A percentile compares a stretch with the other conserved stretches of the same genome.
phyloP scores from a whole-genome alignment of 2,329 filamentous ascomycete genomes.

The Colletotrichum chrysophilum region DNA sequence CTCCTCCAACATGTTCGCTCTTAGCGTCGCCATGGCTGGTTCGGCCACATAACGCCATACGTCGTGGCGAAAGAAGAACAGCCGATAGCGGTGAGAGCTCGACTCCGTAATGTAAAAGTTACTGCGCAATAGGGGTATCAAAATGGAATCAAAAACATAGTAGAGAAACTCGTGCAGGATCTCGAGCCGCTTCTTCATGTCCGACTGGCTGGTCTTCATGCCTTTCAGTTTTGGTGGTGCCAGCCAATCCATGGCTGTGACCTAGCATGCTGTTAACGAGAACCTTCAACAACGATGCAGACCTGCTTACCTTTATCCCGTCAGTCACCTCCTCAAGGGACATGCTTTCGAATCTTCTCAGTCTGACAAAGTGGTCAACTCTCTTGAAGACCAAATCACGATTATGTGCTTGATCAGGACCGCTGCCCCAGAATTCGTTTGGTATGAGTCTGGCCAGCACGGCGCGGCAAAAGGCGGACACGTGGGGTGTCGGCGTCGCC shows the following conservation, averaged over 20 bases:
- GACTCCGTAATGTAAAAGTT: conserved; percentile 98
- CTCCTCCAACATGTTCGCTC: conserved; percentile 78
- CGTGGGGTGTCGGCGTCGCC: conserved; percentile 69
- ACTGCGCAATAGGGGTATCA: conserved; percentile 84
- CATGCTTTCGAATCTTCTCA: conserved; percentile 83
- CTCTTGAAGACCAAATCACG: conserved; percentile 64
- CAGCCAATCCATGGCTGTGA: conserved; percentile 77
- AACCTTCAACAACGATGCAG: not conserved
- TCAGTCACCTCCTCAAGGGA: conserved; percentile 81
- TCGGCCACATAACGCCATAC: conserved; percentile 81
- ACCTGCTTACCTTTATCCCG: conserved; percentile 68
- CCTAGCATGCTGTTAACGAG: conserved; percentile 46
- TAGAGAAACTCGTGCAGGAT: conserved; percentile 87
- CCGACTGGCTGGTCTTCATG: conserved; percentile 70
- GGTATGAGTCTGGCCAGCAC: conserved; percentile 77
- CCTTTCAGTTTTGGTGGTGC: conserved; percentile 52
- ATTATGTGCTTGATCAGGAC: conserved; percentile 62
- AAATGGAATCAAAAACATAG: conserved; percentile 88
- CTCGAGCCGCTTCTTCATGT: conserved; percentile 77
- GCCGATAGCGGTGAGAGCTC: conserved; percentile 74
- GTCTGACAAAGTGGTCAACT: conserved; percentile 77
- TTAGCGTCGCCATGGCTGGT: conserved; percentile 72
- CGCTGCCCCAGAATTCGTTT: conserved; percentile 73
- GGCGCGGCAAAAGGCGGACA: conserved; percentile 88
- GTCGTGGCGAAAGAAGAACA: conserved; percentile 96